These are phyloP conservation scores for Sporodiniella umbellata DNA, from an alignment of 371 early-diverging fungal species.

Conservation along the genomic window DNA sequence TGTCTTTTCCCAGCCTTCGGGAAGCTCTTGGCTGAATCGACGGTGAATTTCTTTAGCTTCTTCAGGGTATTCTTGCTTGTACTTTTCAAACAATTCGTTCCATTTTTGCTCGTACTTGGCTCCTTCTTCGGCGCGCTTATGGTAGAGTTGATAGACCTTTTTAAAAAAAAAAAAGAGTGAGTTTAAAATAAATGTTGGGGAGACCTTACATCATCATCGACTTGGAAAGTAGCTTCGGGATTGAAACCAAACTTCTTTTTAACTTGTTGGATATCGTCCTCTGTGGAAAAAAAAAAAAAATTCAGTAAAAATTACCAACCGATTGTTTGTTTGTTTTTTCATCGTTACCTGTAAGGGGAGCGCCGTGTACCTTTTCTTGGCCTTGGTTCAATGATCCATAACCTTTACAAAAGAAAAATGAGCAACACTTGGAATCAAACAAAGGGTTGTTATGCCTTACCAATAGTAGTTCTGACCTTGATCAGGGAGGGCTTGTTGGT, in stretches of 20 bases:
- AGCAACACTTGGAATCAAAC: too few relatives aligned
- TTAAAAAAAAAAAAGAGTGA: background rate
- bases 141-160: slow-evolving; percentile 66
- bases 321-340: background rate
- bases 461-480: slow-evolving; percentile 82
- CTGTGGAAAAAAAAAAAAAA: slow-evolving; percentile 15
- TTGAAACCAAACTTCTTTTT: slow-evolving; percentile 86
- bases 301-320: background rate
- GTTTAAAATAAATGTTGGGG: background rate
- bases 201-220: slow-evolving; percentile 51
- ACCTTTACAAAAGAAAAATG: slow-evolving; percentile 29
- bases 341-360: slow-evolving; percentile 23
- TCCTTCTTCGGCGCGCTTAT: slow-evolving; percentile 56
- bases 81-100: slow-evolving; percentile 68
- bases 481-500: slow-evolving; percentile 88
- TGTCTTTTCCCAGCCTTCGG: slow-evolving; percentile 64
- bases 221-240: slow-evolving; percentile 69
- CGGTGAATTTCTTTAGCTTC: slow-evolving; percentile 76
- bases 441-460: too few relatives aligned
- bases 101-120: slow-evolving; percentile 66
- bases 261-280: slow-evolving; percentile 83
- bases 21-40: slow-evolving; percentile 69
- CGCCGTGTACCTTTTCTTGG: slow-evolving; percentile 87
- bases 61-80: slow-evolving; percentile 61
- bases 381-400: slow-evolving; percentile 88